These are phyloP conservation scores for Apophysomyces elegans DNA, from an alignment of 371 early-diverging fungal species.

Conservation along the genomic window DNA sequence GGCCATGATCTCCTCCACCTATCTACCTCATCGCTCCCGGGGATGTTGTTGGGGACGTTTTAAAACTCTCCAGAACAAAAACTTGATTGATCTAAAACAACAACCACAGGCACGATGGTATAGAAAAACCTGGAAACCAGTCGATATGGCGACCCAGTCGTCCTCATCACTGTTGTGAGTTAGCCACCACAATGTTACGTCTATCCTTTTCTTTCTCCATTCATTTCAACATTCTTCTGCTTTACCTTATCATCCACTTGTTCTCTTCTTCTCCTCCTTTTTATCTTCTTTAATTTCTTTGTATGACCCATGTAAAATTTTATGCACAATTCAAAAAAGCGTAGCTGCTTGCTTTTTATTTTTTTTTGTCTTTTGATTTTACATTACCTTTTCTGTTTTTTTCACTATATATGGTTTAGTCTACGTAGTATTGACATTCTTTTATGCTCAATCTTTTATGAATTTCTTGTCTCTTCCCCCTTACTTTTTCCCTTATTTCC, in stretches of 20 bases:
- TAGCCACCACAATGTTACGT: not conserved
- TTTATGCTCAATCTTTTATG: too few species aligned
- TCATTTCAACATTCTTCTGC: not conserved
- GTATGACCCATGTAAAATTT: not conserved
- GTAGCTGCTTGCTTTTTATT: conserved; percentile 2
- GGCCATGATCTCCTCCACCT: conserved; percentile 43
- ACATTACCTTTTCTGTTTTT: conserved; percentile 26
- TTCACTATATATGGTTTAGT: conserved; percentile 21
- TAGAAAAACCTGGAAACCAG: conserved; percentile 41
- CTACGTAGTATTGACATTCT: conserved; percentile 7
- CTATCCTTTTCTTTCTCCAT: not conserved
- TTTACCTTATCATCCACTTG: not conserved
- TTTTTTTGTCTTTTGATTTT: conserved; percentile 17
- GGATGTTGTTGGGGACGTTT: conserved; percentile 49
- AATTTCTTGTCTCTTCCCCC: too few species aligned
- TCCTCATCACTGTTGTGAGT: not conserved
- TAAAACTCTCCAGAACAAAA: conserved; percentile 29
- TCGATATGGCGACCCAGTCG: conserved; percentile 15
- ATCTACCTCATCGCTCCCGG: conserved; percentile 40
- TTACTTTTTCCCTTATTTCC: too few species aligned
- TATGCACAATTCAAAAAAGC: conserved; percentile 5
- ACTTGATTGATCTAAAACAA: conserved; percentile 31
- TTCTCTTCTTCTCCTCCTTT: too few species aligned
- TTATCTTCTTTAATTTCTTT: too few species aligned
- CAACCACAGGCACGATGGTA: conserved; percentile 31